Conservation (phyloP, 306 rosid species). For the Citrullus amarus region DNA sequence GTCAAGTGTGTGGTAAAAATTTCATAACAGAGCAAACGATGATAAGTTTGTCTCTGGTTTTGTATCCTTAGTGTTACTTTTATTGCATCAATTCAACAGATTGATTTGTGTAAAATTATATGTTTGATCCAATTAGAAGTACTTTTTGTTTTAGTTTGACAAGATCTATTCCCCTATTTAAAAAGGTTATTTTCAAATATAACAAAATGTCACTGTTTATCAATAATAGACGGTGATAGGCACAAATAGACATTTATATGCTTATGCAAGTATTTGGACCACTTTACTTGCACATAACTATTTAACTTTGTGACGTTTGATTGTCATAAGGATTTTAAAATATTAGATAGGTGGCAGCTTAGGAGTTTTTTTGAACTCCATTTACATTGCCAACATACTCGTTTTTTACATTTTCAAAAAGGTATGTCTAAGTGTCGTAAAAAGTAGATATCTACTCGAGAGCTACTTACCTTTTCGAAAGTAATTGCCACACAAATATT, state of each 20-base stretch:
- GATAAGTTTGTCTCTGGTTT: background rate
- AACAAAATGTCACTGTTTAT: too few species aligned
- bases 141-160: background rate
- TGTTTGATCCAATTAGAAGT: background rate
- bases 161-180: background rate
- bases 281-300: background rate
- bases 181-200: too few species aligned
- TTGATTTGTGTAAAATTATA: background rate
- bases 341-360: background rate
- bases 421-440: too few species aligned
- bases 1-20: background rate
- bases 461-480: too few species aligned
- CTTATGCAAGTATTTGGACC: background rate
- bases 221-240: too few species aligned
- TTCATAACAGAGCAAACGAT: background rate
- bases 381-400: too few species aligned
- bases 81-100: background rate
- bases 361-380: background rate
- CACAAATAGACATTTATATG: too few species aligned
- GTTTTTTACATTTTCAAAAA: too few species aligned
- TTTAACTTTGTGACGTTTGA: background rate
- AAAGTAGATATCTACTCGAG: too few species aligned
- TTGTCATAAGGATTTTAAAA: background rate
- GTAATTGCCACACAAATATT: too few species aligned
- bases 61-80: background rate